Base-by-base conservation (phyloP, 441 rosid species). In the Pelargonium citronellum region DNA sequence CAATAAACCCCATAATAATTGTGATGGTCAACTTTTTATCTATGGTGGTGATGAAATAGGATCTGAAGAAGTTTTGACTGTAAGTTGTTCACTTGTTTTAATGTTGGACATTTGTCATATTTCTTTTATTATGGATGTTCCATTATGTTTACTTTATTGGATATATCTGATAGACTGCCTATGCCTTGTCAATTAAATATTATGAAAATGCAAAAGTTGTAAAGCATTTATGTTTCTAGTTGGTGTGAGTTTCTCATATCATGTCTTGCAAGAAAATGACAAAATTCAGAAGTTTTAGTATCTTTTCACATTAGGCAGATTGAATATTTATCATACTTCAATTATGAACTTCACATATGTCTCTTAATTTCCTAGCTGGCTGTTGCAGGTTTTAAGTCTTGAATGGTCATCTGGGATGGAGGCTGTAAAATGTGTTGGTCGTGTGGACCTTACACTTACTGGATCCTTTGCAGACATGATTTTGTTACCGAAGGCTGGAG, bases 401-500 rank as follows among this genome's bases (percentile, higher is more conserved):
- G 86, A 89, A 71, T 85, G 86, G 87, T 78, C 89, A 66, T 82
- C 83, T 77, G 87, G 87, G 72, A 37, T 83, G 73, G 86, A 84
- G 81, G 75, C 74, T 71, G 73, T 87, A 79, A 84, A 83, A 82
- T 89, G 90, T 71, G 70, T 85, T 67, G 79, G 83, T 70, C 89
- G 87, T 49, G 81, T 72, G 49, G 91, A 89, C 82, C 82, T 87
- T 77, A 78, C 81, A 70, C 86, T 83, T 63, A 81, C 75, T 77
- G 91, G 91, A 65, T 85, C 90, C 67, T 89, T 85, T 77, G 91
- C 87, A 51, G 91, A 89, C 79, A 84, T 85, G 86, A 84, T 83
- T 74, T 78, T 89, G 72, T 78, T 86, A 75, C 80, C 87, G 24
- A 73, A 80, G 67, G 79, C 71, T 66, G 72, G 83, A 37, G 70